These are phyloP conservation scores for Russula griseocarnosa DNA, from an alignment of 768 basidiomycete species.

Conservation along the genomic window DNA sequence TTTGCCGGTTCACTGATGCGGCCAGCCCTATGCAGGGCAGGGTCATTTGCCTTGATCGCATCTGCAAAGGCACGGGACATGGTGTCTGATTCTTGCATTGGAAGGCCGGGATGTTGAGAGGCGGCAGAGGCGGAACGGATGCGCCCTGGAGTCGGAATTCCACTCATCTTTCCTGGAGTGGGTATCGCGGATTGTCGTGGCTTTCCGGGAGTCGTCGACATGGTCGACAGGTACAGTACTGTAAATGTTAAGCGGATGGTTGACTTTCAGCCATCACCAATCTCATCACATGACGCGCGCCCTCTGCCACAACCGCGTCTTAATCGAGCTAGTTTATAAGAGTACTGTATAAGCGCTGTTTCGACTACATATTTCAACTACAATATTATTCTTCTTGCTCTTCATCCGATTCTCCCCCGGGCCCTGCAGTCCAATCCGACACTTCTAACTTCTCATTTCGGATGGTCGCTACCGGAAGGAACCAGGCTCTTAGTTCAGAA, in stretches of 20 bases:
- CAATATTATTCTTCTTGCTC: constrained; percentile 10
- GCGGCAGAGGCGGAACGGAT: constrained; percentile 61
- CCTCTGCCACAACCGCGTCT: constrained; percentile 24
- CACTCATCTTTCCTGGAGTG: constrained; percentile 44
- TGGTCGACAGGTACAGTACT: constrained; percentile 23
- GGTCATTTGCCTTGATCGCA: constrained; percentile 77
- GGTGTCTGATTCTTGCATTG: constrained; percentile 48
- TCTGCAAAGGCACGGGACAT: constrained; percentile 72
- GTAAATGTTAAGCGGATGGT: constrained; percentile 5
- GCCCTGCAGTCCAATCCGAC: constrained; percentile 50
- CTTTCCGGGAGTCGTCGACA: constrained; percentile 46
- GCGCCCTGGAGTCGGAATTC: constrained; percentile 69
- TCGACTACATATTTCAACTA: background rate
- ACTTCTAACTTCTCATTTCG: constrained; percentile 56
- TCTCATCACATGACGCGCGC: constrained; percentile 22
- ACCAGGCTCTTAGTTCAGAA: background rate
- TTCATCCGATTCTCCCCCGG: constrained; percentile 31
- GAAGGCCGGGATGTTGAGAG: constrained; percentile 35
- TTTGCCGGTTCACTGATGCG: constrained; percentile 40
- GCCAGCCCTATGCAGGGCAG: constrained; percentile 59
- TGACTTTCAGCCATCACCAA: background rate
- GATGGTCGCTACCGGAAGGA: constrained; percentile 42
- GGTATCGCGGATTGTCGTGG: constrained; percentile 43
- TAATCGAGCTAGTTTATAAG: background rate
- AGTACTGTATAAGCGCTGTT: background rate